Evolutionary conservation across 2,329 filamentous ascomycete species (phyloP).

Genomic region (Phyllosticta capitalensis): DNA sequence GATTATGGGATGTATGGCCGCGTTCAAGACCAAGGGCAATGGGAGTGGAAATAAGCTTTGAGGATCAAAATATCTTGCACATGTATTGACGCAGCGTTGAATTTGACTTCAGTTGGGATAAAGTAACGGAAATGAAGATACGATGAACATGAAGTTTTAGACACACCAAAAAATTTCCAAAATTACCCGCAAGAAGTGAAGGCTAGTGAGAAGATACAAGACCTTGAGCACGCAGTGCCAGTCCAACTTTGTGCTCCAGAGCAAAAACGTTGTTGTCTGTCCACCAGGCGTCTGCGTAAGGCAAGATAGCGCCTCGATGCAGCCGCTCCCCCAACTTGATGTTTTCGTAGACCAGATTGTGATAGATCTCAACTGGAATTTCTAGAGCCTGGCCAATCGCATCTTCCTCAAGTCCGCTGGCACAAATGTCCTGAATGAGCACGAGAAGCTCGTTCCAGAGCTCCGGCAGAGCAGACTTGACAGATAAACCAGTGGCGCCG

Average conservation of each 20-base stretch:
- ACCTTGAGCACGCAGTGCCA: not conserved
- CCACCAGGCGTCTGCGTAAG: not conserved
- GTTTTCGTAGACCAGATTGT: not conserved
- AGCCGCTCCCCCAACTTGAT: not conserved
- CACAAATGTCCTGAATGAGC: not conserved
- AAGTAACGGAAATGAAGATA: no score
- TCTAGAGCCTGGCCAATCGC: not conserved
- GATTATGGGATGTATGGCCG: constrained; percentile 4
- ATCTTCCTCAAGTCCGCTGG: not conserved
- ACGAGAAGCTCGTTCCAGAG: not conserved
- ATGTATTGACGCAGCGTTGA: no score
- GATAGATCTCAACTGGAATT: not conserved
- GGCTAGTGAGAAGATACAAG: not conserved
- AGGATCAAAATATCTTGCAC: not conserved
- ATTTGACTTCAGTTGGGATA: no score
- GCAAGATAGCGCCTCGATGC: not conserved
- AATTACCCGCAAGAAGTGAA: not conserved
- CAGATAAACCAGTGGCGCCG: not conserved
- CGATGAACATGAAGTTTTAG: no score
- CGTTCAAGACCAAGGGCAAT: not conserved
- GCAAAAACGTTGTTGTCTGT: not conserved
- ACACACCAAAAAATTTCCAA: not conserved
- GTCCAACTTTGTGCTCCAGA: not conserved
- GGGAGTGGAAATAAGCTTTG: not conserved
- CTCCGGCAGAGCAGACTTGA: not conserved